These are phyloP conservation scores for Ophiobolus disseminans DNA, from an alignment of 2,329 filamentous ascomycete species.

Conservation along the genomic window DNA sequence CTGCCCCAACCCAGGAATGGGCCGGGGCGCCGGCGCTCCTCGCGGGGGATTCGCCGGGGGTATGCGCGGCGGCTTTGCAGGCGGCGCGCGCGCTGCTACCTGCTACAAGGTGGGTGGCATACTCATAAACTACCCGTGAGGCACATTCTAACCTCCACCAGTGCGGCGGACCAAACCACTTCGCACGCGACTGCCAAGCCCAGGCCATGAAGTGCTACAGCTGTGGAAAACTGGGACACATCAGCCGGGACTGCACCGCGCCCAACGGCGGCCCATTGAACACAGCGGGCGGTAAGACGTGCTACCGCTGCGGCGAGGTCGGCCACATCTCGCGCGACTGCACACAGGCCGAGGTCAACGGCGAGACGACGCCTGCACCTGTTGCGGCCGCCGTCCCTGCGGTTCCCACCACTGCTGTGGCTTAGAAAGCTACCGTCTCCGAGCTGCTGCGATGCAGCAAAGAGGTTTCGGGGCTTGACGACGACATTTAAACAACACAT, in stretches of 20 bases:
- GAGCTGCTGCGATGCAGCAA: neutral
- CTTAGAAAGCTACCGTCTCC: slow-evolving; percentile 37
- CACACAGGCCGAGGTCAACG: slow-evolving; percentile 72
- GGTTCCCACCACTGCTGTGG: slow-evolving; percentile 51
- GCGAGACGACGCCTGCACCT: slow-evolving; percentile 43
- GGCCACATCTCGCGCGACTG: slow-evolving; percentile 97
- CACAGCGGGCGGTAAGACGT: slow-evolving; percentile 96
- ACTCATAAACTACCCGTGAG: neutral
- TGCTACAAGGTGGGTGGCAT: slow-evolving; percentile 64
- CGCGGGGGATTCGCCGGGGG: slow-evolving; percentile 77
- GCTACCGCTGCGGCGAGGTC: slow-evolving; percentile 95
- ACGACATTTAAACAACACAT: slow-evolving; percentile 4
- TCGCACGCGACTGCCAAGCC: slow-evolving; percentile 96
- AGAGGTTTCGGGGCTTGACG: slow-evolving; percentile 24
- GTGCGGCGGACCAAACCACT: slow-evolving; percentile 90
- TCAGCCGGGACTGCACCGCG: slow-evolving; percentile 92
- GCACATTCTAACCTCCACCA: neutral
- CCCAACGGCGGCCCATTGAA: slow-evolving; percentile 95
- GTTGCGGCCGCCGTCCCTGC: slow-evolving; percentile 31
- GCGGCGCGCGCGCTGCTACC: slow-evolving; percentile 69
- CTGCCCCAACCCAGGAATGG: slow-evolving; percentile 79
- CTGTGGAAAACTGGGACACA: slow-evolving; percentile 79
- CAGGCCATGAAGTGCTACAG: slow-evolving; percentile 99
- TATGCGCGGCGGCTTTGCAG: slow-evolving; percentile 80
- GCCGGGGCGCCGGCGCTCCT: slow-evolving; percentile 67